These are phyloP conservation scores for Limnomonas spitsbergensis DNA, from an alignment of 139 green algal genomes.

Conservation along the genomic window DNA sequence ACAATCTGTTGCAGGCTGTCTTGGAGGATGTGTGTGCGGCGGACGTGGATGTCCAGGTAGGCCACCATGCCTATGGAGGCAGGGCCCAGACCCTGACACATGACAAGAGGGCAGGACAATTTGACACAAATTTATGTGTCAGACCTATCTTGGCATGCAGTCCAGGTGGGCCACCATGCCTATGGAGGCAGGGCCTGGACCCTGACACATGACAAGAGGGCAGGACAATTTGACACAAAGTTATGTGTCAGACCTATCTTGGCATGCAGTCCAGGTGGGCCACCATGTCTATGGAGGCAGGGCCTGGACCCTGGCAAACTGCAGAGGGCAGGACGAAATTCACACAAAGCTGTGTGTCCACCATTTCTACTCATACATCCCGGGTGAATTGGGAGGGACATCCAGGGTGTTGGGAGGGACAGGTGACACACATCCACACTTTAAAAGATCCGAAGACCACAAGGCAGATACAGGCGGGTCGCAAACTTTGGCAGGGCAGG, in stretches of 20 bases:
- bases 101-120: neutral
- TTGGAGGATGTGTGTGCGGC: slow-evolving; percentile 63
- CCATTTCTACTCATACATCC: too few species aligned
- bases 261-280: slow-evolving; percentile 41
- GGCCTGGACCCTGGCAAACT: slow-evolving; percentile 39
- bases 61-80: slow-evolving; percentile 6
- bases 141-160: too few species aligned
- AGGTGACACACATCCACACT: too few species aligned
- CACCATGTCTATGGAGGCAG: slow-evolving; percentile 10
- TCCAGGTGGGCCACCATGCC: slow-evolving; percentile 30
- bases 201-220: slow-evolving; percentile 16
- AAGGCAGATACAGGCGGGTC: too few species aligned
- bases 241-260: too few species aligned
- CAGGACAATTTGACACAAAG: too few species aligned
- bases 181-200: slow-evolving; percentile 37
- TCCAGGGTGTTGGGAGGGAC: too few species aligned
- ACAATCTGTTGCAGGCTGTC: slow-evolving; percentile 73
- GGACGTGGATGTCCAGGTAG: slow-evolving; percentile 56
- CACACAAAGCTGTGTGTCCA: too few species aligned
- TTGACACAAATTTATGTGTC: too few species aligned
- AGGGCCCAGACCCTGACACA: slow-evolving; percentile 43
- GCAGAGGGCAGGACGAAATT: neutral
- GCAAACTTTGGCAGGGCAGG: too few species aligned
- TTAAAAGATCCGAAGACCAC: too few species aligned
- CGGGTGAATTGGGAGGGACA: too few species aligned